These are phyloP conservation scores for Termitomyces bulborhizus DNA, from an alignment of 768 basidiomycete genomes.

Conservation along the genomic window DNA sequence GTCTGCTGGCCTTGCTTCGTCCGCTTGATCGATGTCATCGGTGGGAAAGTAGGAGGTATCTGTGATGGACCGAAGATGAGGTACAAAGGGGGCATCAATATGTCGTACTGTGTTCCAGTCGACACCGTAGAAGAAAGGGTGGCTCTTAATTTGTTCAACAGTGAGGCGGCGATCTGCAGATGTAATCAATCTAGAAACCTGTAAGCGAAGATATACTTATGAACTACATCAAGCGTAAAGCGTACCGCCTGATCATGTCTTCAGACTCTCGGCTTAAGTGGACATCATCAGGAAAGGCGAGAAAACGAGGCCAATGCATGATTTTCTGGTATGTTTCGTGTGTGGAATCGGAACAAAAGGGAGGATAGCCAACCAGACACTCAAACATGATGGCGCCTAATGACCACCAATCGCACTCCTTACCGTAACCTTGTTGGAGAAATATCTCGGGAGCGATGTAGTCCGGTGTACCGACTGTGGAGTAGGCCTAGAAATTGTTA, in stretches of 20 bases:
- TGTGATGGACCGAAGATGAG: conserved; percentile 86
- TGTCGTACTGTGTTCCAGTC: conserved; percentile 85
- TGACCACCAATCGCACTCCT: conserved; percentile 99
- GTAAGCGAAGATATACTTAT: background rate
- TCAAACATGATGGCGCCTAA: conserved; percentile 99
- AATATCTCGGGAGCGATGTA: conserved; percentile 98
- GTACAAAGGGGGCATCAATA: conserved; percentile 96
- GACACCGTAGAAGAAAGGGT: conserved; percentile 94
- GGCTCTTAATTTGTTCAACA: conserved; percentile 85
- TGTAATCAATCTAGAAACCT: conserved; percentile 61
- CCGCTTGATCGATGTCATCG: conserved; percentile 81
- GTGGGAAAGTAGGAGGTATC: conserved; percentile 99
- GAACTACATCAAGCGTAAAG: background rate
- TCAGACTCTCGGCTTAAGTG: conserved; percentile 89
- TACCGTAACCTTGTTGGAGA: conserved; percentile 93
- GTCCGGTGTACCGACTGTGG: conserved; percentile 96
- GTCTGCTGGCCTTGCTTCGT: conserved; percentile 38
- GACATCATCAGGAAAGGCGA: conserved; percentile 91
- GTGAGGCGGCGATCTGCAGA: conserved; percentile 72
- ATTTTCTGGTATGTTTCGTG: conserved; percentile 99
- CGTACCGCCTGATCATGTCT: conserved; percentile 78
- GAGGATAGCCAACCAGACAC: conserved; percentile 94
- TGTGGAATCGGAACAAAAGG: conserved; percentile 92
- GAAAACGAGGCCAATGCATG: conserved; percentile 85
- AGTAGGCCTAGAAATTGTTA: conserved; percentile 66